Evolutionary conservation across 163 green algal genomes (phyloP), one percentile per base, ranked within the genome.

Genomic region (Chloroidium sp.): DNA sequence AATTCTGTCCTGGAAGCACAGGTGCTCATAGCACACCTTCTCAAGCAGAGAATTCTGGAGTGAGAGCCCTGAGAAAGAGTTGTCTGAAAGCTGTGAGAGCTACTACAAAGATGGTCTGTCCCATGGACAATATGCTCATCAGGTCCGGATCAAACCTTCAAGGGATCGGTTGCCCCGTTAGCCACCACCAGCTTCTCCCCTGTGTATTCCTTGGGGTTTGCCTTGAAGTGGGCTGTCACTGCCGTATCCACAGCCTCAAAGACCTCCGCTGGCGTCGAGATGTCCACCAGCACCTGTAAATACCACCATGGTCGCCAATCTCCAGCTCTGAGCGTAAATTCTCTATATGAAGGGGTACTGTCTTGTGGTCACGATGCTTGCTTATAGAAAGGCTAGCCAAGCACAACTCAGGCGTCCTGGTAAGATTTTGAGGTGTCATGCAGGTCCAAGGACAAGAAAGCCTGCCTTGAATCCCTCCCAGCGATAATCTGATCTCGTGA

Each of bases 391-490:
- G 67, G 10, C 67, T 10, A 72, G 6, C 6, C 67, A 72, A 72
- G 67, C 6, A 6, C 6, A n/a, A n/a, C 6, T 10, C 10, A n/a
- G 67, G 10, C 6, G 67, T 72, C 67, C 67, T 72, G 6, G 6
- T 72, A 72, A 10, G 67, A 6, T 72, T 72, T 10, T 72, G 67
- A 72, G 6, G 6, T 72, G 67, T 72, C 36, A 36, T 36, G 36
- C 36, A 36, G 36, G 36, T 36, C 36, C 36, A 36, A 36, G 36
- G 36, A 36, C 36, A 36, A 36, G 36, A 36, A 60, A 3, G 69
- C 78, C 2, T 62, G 84, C 83, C 83, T 82, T 82, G 77, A 86
- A 84, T n/a, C 76, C 76, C 74, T 86, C 83, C 76, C 77, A 84
- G 2, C 79, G 81, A 72, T 84, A 82, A 67, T 82, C 77, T 12